phyloP scores from a whole-genome alignment of 2,329 filamentous ascomycete genomes.

The Cucurbitaria berberidis region DNA sequence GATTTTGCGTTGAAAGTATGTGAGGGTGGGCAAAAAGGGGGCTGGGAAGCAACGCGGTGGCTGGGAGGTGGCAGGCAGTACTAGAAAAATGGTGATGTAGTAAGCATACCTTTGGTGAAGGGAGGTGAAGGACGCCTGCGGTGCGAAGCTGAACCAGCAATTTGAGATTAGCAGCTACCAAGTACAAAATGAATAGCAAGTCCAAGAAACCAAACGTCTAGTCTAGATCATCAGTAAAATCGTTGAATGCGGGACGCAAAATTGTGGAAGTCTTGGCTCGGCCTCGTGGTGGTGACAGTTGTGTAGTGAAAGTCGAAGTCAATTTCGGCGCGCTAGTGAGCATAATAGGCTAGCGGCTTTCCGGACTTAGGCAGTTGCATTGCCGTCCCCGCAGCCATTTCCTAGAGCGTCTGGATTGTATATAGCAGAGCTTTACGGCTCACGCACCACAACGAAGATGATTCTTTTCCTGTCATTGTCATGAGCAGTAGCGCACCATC shows the following conservation, averaged over 20 bases:
- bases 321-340: conserved; percentile 24
- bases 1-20: neutral
- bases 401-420: neutral
- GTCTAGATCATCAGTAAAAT: neutral
- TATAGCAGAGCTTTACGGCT: neutral
- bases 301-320: conserved; percentile 9
- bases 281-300: conserved; percentile 7
- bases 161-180: neutral
- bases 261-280: conserved; percentile 8
- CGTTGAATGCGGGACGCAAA: neutral
- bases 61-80: conserved; percentile 4
- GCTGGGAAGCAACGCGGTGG: conserved; percentile 7
- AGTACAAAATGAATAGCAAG: neutral
- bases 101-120: conserved; percentile 21
- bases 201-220: neutral
- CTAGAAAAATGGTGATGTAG: neutral
- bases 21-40: neutral
- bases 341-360: conserved; percentile 11
- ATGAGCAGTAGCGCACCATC: conserved; percentile 21
- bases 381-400: conserved; percentile 18
- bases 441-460: conserved; percentile 6
- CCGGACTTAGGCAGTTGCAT: conserved; percentile 17
- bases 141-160: neutral
- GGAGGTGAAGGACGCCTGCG: conserved; percentile 12
- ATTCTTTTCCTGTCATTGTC: neutral